Conservation (phyloP, 495 filamentous ascomycete genomes). For the Niebla homalea region DNA sequence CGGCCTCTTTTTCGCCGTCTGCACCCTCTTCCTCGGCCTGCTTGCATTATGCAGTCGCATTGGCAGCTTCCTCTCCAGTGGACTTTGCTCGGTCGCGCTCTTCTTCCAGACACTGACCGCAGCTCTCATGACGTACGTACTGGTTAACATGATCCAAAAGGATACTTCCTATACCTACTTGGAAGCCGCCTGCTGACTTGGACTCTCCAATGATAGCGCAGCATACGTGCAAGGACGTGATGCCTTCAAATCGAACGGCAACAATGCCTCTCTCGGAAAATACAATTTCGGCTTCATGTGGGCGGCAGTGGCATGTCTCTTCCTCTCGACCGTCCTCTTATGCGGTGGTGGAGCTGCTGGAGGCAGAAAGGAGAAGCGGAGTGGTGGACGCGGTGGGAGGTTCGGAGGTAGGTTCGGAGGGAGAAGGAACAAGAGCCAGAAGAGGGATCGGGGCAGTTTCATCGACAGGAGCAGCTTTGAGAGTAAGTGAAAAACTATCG, state of each 20-base stretch:
- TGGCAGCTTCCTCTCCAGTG: slow-evolving; percentile 45
- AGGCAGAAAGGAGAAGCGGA: slow-evolving; percentile 1
- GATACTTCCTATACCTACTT: background rate
- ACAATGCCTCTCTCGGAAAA: slow-evolving; percentile 46
- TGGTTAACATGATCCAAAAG: background rate
- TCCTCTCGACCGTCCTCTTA: slow-evolving; percentile 60
- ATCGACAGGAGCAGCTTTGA: slow-evolving; percentile 13
- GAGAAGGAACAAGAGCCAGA: slow-evolving; percentile 23
- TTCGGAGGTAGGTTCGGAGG: slow-evolving; percentile 17
- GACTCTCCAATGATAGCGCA: slow-evolving; percentile 31
- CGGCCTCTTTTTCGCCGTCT: slow-evolving; percentile 49
- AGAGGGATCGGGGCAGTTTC: slow-evolving; percentile 27
- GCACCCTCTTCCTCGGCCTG: slow-evolving; percentile 47
- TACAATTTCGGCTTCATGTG: slow-evolving; percentile 82
- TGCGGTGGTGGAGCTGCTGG: slow-evolving; percentile 34
- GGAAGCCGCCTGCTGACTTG: background rate
- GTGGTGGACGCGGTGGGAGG: slow-evolving; percentile 11
- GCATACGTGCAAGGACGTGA: slow-evolving; percentile 67
- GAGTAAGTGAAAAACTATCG: background rate
- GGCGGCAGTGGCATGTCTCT: slow-evolving; percentile 55
- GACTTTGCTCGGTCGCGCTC: slow-evolving; percentile 39
- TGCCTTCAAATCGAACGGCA: slow-evolving; percentile 45
- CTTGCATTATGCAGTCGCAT: slow-evolving; percentile 48
- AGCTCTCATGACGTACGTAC: slow-evolving; percentile 57
- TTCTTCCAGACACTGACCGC: slow-evolving; percentile 52